phyloP scores from a whole-genome alignment of 805 yeast species.

The Barnettozyma californica region DNA sequence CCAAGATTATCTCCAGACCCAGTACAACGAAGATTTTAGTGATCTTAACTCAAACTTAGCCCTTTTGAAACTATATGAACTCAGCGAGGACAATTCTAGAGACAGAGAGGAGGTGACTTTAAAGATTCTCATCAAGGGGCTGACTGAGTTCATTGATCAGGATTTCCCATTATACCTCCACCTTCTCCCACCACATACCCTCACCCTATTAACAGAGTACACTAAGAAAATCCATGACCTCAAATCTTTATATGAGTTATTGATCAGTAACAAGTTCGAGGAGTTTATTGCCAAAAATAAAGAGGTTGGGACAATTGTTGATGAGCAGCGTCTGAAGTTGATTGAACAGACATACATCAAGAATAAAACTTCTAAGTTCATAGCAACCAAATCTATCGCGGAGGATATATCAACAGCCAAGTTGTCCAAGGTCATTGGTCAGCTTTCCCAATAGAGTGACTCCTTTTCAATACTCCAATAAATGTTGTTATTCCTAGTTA shows the following conservation, averaged over 20 bases:
- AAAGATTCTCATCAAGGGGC: slow-evolving; percentile 36
- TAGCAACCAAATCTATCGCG: slow-evolving; percentile 14
- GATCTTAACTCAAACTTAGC: slow-evolving; percentile 43
- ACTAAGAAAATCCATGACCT: slow-evolving; percentile 22
- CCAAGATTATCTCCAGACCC: slow-evolving; percentile 39
- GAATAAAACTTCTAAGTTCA: slow-evolving; percentile 22
- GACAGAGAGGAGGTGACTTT: slow-evolving; percentile 36
- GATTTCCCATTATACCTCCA: slow-evolving; percentile 42
- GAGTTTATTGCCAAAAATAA: slow-evolving; percentile 20
- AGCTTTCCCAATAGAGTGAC: slow-evolving; percentile 7
- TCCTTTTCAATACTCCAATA: not conserved
- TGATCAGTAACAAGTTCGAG: slow-evolving; percentile 19
- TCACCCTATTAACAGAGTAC: slow-evolving; percentile 22
- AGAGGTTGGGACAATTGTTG: slow-evolving; percentile 16
- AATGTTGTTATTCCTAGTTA: not conserved
- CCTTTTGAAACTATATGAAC: slow-evolving; percentile 37
- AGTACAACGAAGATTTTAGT: slow-evolving; percentile 32
- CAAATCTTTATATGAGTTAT: slow-evolving; percentile 21
- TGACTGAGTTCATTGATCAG: slow-evolving; percentile 34
- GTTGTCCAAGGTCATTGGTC: slow-evolving; percentile 21
- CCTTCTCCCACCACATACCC: slow-evolving; percentile 37
- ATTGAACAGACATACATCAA: slow-evolving; percentile 16
- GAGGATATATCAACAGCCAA: slow-evolving; percentile 23
- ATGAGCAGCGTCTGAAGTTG: slow-evolving; percentile 13
- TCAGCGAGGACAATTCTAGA: slow-evolving; percentile 29